Conservation (phyloP, 83 land plant species). For the Thuja plicata region DNA sequence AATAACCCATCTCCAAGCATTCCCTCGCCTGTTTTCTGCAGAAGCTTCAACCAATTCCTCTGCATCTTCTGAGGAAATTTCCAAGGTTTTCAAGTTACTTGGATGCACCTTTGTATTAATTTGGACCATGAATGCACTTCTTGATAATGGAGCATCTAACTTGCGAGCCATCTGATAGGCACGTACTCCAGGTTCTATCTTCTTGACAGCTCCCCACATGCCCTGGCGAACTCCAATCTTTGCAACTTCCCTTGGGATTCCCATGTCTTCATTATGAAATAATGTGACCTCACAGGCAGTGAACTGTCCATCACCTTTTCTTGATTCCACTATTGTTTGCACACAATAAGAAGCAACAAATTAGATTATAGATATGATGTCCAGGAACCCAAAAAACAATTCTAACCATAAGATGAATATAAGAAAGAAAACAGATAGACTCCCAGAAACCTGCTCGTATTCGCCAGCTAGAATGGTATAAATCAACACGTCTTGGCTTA, state of each 20-base stretch:
- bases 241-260: slow-evolving; percentile 89
- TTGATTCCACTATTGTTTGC: slow-evolving; percentile 72
- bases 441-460: slow-evolving; percentile 70
- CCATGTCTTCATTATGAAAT: slow-evolving; percentile 98
- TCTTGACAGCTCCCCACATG: slow-evolving; percentile 97
- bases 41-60: slow-evolving; percentile 3
- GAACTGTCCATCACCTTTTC: slow-evolving; percentile 77
- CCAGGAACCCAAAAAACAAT: not conserved
- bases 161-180: slow-evolving; percentile 68
- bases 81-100: not conserved
- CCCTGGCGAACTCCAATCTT: slow-evolving; percentile 94
- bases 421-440: not conserved
- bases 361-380: not conserved
- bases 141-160: slow-evolving; percentile 47
- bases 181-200: slow-evolving; percentile 80
- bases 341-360: not conserved
- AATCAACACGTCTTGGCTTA: slow-evolving; percentile 87
- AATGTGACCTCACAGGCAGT: slow-evolving; percentile 89
- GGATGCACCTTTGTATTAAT: slow-evolving; percentile 59
- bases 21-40: slow-evolving; percentile 15
- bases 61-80: slow-evolving; percentile 4
- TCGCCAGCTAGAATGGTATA: slow-evolving; percentile 90
- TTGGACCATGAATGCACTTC: slow-evolving; percentile 57
- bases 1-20: slow-evolving; percentile 78
- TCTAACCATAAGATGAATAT: not conserved